These are phyloP conservation scores for Epichloe hybrida DNA, from an alignment of 2,329 filamentous ascomycete genomes.

Conservation along the genomic window DNA sequence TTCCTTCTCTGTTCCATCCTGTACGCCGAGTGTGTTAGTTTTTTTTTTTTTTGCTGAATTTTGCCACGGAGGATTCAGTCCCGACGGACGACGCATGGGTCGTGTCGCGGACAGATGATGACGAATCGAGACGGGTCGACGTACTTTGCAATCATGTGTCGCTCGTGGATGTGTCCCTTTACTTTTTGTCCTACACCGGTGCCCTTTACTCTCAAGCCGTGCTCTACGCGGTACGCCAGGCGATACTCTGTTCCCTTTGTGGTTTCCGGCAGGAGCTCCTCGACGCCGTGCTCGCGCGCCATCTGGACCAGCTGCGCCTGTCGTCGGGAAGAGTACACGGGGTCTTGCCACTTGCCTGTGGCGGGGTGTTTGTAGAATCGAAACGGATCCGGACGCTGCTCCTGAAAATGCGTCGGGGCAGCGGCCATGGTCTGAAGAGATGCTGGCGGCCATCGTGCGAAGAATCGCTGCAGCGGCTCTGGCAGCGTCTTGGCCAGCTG, in stretches of 20 bases:
- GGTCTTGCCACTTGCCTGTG: slow-evolving; percentile 74
- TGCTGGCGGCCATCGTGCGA: slow-evolving; percentile 74
- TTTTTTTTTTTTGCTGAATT: neutral
- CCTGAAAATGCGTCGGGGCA: slow-evolving; percentile 36
- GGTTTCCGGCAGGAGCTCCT: slow-evolving; percentile 65
- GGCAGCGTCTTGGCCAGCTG: slow-evolving; percentile 62
- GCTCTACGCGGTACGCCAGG: slow-evolving; percentile 59
- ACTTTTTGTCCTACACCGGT: slow-evolving; percentile 86
- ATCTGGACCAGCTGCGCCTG: slow-evolving; percentile 88
- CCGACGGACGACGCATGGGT: no score
- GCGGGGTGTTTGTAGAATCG: slow-evolving; percentile 60
- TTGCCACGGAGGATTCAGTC: neutral
- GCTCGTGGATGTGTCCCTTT: slow-evolving; percentile 91
- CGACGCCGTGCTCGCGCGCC: slow-evolving; percentile 63
- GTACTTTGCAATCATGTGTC: slow-evolving; percentile 63
- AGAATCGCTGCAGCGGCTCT: slow-evolving; percentile 67
- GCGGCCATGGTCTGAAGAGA: slow-evolving; percentile 37
- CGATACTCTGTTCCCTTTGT: slow-evolving; percentile 61
- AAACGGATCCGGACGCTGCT: slow-evolving; percentile 64
- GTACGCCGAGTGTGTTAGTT: slow-evolving; percentile 8
- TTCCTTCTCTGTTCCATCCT: slow-evolving; percentile 78
- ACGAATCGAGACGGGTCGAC: slow-evolving; percentile 15
- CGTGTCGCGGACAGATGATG: neutral
- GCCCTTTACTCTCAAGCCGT: slow-evolving; percentile 75
- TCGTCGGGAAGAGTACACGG: slow-evolving; percentile 67